Percentiles rank a stretch among this genome's conserved stretches.
phyloP scores from a whole-genome alignment of 2,329 filamentous ascomycete species.

The Neoscytalidium dimidiatum region DNA sequence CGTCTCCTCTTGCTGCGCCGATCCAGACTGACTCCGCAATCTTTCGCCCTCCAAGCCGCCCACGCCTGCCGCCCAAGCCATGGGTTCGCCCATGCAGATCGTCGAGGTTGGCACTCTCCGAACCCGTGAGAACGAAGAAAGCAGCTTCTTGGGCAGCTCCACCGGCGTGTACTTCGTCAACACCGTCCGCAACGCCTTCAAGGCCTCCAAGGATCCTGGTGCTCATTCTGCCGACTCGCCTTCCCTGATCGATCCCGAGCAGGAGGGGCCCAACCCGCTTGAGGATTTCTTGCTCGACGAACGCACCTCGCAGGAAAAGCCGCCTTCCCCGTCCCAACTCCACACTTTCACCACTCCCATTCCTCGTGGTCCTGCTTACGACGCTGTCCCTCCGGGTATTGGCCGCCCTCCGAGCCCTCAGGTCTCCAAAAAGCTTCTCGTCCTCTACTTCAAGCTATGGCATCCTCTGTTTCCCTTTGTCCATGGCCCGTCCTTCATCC shows the following conservation, averaged over 20 bases:
- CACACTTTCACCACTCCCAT: not conserved
- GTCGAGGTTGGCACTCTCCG: slow-evolving; percentile 18
- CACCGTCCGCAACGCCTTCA: slow-evolving; percentile 19
- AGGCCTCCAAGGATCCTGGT: slow-evolving; percentile 10
- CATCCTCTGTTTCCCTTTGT: slow-evolving; percentile 60
- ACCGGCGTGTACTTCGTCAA: slow-evolving; percentile 21
- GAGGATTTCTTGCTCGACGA: slow-evolving; percentile 19
- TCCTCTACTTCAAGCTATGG: slow-evolving; percentile 58
- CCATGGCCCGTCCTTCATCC: slow-evolving; percentile 55
- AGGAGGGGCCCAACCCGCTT: slow-evolving; percentile 15
- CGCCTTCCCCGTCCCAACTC: not conserved
- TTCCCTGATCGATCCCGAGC: slow-evolving; percentile 3
- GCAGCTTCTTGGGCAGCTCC: slow-evolving; percentile 17
- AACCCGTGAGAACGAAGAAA: slow-evolving; percentile 7
- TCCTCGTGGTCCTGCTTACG: slow-evolving; percentile 13
- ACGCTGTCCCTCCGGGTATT: slow-evolving; percentile 15
- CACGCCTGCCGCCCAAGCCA: not conserved
- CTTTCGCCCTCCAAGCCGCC: not conserved
- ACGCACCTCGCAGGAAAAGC: not conserved
- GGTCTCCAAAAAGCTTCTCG: not conserved
- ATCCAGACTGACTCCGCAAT: not conserved
- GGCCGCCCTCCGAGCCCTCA: slow-evolving; percentile 12
- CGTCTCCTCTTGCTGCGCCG: not conserved
- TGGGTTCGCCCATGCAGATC: slow-evolving; percentile 16
- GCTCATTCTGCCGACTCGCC: not conserved